Evolutionary conservation across 139 green algal genomes (phyloP).

Genomic region (Tetratostichococcus sp.): DNA sequence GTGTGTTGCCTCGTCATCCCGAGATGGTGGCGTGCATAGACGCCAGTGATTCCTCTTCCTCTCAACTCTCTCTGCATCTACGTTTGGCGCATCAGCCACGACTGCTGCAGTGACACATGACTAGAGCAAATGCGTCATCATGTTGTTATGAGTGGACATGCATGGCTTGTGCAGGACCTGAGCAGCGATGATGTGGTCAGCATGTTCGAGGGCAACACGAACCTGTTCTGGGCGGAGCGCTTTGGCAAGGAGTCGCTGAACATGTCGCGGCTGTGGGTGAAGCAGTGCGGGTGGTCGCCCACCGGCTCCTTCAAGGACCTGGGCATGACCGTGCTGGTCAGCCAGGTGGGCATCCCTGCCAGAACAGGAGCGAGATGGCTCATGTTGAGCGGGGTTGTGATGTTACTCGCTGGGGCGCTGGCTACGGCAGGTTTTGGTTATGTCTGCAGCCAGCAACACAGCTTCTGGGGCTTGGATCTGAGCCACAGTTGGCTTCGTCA

Average conservation of each 20-base stretch:
- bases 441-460: no score
- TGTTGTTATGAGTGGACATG: neutral
- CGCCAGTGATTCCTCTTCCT: no score
- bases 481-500: no score
- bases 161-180: conserved; percentile 54
- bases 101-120: neutral
- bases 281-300: conserved; percentile 99
- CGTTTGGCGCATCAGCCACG: no score
- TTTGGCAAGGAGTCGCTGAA: conserved; percentile 88
- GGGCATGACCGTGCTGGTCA: conserved; percentile 98
- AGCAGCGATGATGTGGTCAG: conserved; percentile 91
- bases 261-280: conserved; percentile 98
- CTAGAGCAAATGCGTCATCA: neutral
- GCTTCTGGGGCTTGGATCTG: no score
- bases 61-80: no score
- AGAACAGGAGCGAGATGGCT: no score
- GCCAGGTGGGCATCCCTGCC: conserved; percentile 51
- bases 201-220: conserved; percentile 99
- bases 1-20: no score
- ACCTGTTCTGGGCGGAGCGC: conserved; percentile 99
- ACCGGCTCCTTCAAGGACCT: conserved; percentile 99
- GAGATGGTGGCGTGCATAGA: no score
- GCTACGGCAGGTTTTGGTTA: no score
- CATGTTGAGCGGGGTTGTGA: no score
- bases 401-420: no score